Evolutionary conservation across 805 yeast species (phyloP), one percentile per base, ranked within the genome.

Genomic region (Schwanniomyces vanrijiae): DNA sequence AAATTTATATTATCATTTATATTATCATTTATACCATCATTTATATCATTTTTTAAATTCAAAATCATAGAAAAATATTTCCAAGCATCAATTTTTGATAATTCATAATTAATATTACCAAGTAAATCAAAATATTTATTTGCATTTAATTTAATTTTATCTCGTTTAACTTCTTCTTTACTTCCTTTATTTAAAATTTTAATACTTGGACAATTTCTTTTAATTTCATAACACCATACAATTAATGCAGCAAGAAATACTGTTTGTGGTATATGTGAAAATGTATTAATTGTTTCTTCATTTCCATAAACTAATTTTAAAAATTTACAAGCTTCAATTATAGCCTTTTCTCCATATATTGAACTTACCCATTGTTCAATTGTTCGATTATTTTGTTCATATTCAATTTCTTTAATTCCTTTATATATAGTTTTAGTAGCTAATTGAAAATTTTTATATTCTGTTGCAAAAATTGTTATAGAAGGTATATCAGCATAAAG

Each of bases 341-440:
- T 16, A 0, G 69, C 52, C 3, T 55, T 48, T 16, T 51, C 47
- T 0, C 68, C 68, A 48, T 62, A 56, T 25, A 49, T 52, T 1
- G 65, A 61, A 29, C 43, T 48, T 5, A 65, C 57, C 68, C 69
- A 63, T 8, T 52, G 44, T 20, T 51, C 50, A 2, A 61, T 49
- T 19, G 41, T 40, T 8, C 38, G 9, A 33, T 48, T 50, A 14
- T 48, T 56, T 35, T 51, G 52, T 2, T 52, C 54, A 29, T 38
- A 29, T 41, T 55, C 58, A n/a, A 28, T 28, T 28, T 28, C 33
- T 28, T 28, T 28, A 13, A 28, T 13, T 28, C 33, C 33, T 16
- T 51, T 49, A 13, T 55, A 37, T 34, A 46, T 47, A 40, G 44
- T 51, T 39, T 43, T 45, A 25, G 37, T 38, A 7, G 49, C 40